Evolutionary conservation across 2,329 filamentous ascomycete genomes (phyloP), one percentile per base, ranked within the genome.

Genomic region (Penicillium decumbens): DNA sequence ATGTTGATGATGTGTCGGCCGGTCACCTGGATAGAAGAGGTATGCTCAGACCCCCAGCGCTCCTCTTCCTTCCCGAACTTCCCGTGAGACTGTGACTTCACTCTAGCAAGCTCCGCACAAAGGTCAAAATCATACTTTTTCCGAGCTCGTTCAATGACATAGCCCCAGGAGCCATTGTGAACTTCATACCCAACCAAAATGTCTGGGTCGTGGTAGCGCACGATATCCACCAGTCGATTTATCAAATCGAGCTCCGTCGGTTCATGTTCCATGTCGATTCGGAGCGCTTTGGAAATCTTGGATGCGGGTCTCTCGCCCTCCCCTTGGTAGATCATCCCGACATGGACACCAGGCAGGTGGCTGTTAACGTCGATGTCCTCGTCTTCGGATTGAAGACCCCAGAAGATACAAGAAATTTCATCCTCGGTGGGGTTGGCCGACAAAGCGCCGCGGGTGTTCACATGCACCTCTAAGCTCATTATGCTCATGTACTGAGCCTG

Each of bases 1-100:
- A 97, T 87, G 60, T 97, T 97, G 73, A 98, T 91, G 78, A 95
- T 89, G 65, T 97, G 92, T 53, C 93, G 81, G 4, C 93, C 93
- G 0, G 91, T 96, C n/a, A 98, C 82, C 49, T 84, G 84, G 58
- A 97, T 90, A 2, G 89, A 92, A 2, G 90, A 95, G 0, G 91
- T 95, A 46, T 91, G 90, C 55, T 89, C 93, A 74, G 95, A 95
- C 0, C 91, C 92, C 92, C 92, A 97, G 56, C 83, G 80, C 67
- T 96, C 91, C 43, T 83, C 83, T 23, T 95, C 88, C 67, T 89
- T 95, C 18, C 89, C 89, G 63, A 91, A 91, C 47, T 86, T 82
- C 2, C 89, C 88, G 65, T 91, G 85, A 0, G 88, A 89, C 58
- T 93, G 83, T 4, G 81, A 81, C 64, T 89, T 95, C 77, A 95